Evolutionary conservation across 352 stramenopile genomes (phyloP), one percentile per base, ranked within the genome.

Genomic region (Globisporangium viniferum): DNA sequence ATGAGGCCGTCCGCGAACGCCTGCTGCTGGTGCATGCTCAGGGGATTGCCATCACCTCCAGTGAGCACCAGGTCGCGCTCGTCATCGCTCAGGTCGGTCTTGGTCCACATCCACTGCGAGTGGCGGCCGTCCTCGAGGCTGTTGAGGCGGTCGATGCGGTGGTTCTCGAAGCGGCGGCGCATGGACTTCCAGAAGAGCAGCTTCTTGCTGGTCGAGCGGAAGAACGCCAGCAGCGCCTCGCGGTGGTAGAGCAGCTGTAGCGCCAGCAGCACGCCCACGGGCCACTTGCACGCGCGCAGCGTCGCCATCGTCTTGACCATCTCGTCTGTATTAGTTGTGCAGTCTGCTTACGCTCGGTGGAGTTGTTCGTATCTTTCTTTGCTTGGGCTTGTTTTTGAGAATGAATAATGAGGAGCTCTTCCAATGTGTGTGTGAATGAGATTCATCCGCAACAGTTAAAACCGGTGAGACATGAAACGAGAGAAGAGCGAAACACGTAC

Each of bases 41-140:
- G 39, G 20, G 27, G 41, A 36, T 51, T 68, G 53, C 74, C 70
- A 39, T 77, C 76, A 33, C 82, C 68, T 44, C 69, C 80, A 53
- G 62, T 74, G 69, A 69, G 73, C 62, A 82, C 68, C 57, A 75
- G 68, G 14, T 80, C 77, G 68, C 68, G 44, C 51, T 72, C 67
- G 48, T 69, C 70, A 39, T 71, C 71, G 44, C 73, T 72, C 27
- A 70, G 29, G 31, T 62, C 61, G 3, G 69, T 58, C 60, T 86
- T 85, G 39, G 73, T 83, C 85, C 85, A 93, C 85, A 93, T 93
- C 78, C 81, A 93, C 67, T 89, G 79, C 41, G 82, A 91, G 66
- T 80, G 88, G 63, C 81, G 81, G 59, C 79, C 80, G 54, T 90
- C 78, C 33, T 80, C 77, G 46, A 91, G 67, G 22, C 77, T 86